phyloP scores from a whole-genome alignment of 345 rosid species.

The Barbarea vulgaris region DNA sequence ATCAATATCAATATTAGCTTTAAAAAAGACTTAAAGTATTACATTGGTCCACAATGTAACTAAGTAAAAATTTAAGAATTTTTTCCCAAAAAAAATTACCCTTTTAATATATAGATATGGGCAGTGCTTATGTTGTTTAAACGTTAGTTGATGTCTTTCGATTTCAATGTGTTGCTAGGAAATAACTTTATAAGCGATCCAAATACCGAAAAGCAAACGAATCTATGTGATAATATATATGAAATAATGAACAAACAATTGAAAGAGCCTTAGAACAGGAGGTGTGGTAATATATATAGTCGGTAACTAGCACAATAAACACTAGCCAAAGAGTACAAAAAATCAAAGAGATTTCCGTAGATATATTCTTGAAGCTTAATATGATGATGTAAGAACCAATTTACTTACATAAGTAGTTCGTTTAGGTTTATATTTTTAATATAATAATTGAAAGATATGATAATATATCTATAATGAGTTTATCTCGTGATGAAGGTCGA shows the following conservation, averaged over 20 bases:
- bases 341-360: too few species aligned
- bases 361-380: too few species aligned
- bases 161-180: not conserved
- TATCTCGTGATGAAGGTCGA: not conserved
- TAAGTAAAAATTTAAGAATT: too few species aligned
- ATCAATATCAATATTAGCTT: too few species aligned
- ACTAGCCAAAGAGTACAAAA: too few species aligned
- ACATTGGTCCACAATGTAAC: too few species aligned
- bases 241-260: not conserved
- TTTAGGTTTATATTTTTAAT: not conserved
- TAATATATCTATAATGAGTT: not conserved
- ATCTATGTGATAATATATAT: too few species aligned
- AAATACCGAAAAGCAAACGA: not conserved
- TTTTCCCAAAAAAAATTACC: too few species aligned
- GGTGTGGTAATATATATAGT: not conserved
- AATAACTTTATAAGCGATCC: not conserved
- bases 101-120: not conserved
- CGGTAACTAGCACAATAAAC: not conserved
- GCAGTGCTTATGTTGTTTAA: not conserved
- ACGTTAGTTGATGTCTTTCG: not conserved
- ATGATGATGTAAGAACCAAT: too few species aligned
- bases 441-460: too few species aligned
- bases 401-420: not conserved
- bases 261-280: not conserved
- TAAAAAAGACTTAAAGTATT: too few species aligned